These are phyloP conservation scores for Salvia sclarea DNA, from an alignment of 305 asterid species.

Conservation along the genomic window DNA sequence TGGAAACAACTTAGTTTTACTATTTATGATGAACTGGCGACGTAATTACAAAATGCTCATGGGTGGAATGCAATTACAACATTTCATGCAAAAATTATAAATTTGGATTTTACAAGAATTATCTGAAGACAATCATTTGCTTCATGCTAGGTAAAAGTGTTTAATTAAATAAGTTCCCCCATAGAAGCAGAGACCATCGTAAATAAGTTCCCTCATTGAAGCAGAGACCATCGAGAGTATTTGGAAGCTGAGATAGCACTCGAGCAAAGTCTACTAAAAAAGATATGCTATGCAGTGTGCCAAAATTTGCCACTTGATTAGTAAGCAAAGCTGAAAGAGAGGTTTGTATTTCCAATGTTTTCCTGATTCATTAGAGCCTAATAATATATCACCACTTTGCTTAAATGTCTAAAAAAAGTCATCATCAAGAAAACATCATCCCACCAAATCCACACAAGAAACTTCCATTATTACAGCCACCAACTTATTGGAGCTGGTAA, in stretches of 20 bases:
- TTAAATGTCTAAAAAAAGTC: background rate
- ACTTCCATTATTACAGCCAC: conserved; percentile 7
- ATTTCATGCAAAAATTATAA: no score
- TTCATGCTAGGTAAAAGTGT: background rate
- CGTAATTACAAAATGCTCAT: no score
- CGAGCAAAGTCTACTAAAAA: background rate
- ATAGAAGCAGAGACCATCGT: background rate
- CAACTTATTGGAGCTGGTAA: conserved; percentile 13
- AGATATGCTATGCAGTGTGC: background rate
- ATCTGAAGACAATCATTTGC: no score
- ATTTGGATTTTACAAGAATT: no score
- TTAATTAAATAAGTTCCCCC: no score
- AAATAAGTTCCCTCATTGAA: no score
- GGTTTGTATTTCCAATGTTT: background rate
- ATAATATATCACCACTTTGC: background rate
- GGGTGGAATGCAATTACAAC: no score
- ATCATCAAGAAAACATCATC: background rate
- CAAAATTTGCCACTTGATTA: background rate
- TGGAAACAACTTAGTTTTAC: no score
- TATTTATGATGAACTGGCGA: no score
- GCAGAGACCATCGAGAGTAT: background rate
- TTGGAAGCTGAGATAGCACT: background rate
- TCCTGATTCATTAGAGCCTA: background rate
- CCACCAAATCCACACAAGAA: conserved; percentile 21
- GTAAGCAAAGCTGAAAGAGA: background rate